Evolutionary conservation across 2,329 filamentous ascomycete genomes (phyloP).

Genomic region (Phyllosticta citrichinensis): DNA sequence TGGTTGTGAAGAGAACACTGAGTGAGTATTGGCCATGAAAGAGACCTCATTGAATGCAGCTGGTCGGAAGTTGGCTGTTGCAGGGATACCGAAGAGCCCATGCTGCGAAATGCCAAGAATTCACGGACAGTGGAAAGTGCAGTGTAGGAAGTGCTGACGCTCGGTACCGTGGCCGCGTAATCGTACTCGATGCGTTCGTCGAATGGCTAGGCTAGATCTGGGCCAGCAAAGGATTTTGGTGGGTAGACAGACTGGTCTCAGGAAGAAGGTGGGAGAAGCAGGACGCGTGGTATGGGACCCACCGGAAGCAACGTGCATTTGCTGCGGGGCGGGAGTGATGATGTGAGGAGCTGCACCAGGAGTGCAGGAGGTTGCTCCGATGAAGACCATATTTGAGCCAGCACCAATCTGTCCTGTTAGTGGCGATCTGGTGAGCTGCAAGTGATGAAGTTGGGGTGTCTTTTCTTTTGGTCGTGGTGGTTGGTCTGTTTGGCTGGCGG

Average conservation of each 20-base stretch:
- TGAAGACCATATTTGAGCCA: not conserved
- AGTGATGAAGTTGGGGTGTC: not conserved
- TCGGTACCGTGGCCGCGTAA: not conserved
- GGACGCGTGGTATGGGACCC: not conserved
- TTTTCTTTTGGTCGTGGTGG: not conserved
- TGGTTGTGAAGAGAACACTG: no score
- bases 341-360: not conserved
- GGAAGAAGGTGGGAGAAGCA: not conserved
- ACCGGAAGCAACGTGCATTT: not conserved
- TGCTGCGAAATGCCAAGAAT: not conserved
- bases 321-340: not conserved
- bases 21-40: not conserved
- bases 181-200: not conserved
- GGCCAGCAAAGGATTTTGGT: not conserved
- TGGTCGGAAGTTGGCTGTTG: not conserved
- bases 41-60: not conserved
- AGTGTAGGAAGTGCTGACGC: not conserved
- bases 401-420: not conserved
- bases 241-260: not conserved
- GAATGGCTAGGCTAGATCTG: no score
- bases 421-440: not conserved
- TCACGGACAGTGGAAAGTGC: not conserved
- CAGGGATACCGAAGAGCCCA: not conserved
- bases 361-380: not conserved
- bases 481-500: not conserved